Evolutionary conservation across 352 stramenopile genomes (phyloP), one percentile per base, ranked within the genome.

Genomic region (Globisporangium paddicum): DNA sequence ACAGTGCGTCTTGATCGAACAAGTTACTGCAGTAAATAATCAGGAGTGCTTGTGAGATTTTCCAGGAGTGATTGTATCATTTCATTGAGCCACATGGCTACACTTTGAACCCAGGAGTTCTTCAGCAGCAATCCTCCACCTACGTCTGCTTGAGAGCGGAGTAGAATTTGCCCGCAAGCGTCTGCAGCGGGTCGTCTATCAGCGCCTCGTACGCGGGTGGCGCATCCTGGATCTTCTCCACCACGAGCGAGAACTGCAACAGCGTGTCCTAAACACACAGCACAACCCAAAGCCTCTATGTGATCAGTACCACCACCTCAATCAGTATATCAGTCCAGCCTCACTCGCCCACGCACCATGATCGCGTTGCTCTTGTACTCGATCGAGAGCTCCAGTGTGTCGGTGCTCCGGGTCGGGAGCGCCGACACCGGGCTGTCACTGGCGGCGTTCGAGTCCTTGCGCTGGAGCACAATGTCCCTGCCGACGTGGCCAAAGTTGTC

Each of bases 351-450:
- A 32, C 28, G 8, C 21, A 80, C 79, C 77, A 83, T 64, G 41
- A 89, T 77, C 9, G 71, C 77, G 42, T 67, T 73, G 52, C 59
- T 79, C 44, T 87, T 89, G 30, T 72, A 65, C 47, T 86, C 72
- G 25, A 86, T 77, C 6, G 68, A 68, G 47, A 69, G 65, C 28
- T 89, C 79, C 21, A 89, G 51, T 2, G 28, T 66, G 11, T 58
- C 60, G 2, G 69, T 71, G 30, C 55, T 79, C 40, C 72, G 71
- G 7, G 58, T 30, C 16, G 54, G 8, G 13, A 63, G 38, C 25
- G 13, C 19, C 18, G 37, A 25, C 7, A 26, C 25, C 11, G 32
- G 0, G 10, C 42, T 55, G 56, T 74, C 62, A 2, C 16, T 11
- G 0, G 57, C 21, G 0, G 57, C 21, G 16, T 49, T 18, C 1